Evolutionary conservation across 441 rosid species (phyloP).

Genomic region (Brassica balearica): DNA sequence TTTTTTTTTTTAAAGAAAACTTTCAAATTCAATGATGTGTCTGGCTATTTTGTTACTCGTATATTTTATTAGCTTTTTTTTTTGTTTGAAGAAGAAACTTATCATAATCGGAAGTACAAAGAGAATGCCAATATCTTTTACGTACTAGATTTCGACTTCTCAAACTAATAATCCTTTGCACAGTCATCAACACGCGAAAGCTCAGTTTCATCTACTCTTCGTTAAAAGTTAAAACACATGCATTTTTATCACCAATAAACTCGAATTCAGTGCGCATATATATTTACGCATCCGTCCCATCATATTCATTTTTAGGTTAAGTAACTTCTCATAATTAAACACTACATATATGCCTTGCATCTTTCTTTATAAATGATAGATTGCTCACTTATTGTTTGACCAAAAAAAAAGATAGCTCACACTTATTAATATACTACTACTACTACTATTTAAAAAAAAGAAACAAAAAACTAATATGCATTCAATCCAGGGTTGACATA

Average conservation of each 20-base stretch:
- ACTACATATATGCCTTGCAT: no score
- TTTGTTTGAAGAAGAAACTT: background rate
- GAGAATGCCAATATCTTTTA: slow-evolving; percentile 10
- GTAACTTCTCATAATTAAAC: no score
- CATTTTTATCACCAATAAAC: background rate
- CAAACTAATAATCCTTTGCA: slow-evolving; percentile 16
- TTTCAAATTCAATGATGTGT: slow-evolving; percentile 41
- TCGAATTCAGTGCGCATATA: background rate
- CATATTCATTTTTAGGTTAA: no score
- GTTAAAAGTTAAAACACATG: slow-evolving; percentile 14
- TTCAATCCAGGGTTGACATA: slow-evolving; percentile 14
- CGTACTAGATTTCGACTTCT: slow-evolving; percentile 33
- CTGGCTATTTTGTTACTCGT: slow-evolving; percentile 17
- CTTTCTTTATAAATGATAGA: background rate
- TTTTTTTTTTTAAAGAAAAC: background rate
- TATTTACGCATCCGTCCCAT: no score
- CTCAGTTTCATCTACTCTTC: slow-evolving; percentile 32
- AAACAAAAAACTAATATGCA: background rate
- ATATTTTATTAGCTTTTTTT: background rate
- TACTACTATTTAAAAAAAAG: background rate
- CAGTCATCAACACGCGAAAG: slow-evolving; percentile 17
- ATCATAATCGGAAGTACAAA: slow-evolving; percentile 27
- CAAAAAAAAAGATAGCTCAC: background rate
- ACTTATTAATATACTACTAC: background rate
- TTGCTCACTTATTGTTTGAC: background rate